Base-by-base conservation (phyloP, 2,329 filamentous ascomycete genomes). In the Ceratocystis ficicola region DNA sequence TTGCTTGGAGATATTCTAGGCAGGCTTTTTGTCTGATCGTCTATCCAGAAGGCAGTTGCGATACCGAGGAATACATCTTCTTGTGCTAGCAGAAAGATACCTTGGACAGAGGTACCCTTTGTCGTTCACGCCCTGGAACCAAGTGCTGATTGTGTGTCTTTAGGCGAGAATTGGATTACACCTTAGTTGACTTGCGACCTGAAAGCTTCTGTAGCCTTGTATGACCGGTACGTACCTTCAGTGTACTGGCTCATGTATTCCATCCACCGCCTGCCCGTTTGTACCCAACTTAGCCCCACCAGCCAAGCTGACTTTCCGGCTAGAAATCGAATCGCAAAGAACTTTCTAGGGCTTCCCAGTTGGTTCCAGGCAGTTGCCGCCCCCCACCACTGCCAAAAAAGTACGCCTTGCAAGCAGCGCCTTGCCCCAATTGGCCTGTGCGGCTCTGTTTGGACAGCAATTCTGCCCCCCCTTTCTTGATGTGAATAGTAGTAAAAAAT, bases 301-400 rank as follows among this genome's bases (percentile, higher is more conserved):
- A 59, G 41, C 44, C 28, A 62, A 30, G 17, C 44, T 32, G 44
- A 46, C 36, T 50, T 66, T 64, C 44, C 55, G 63, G 32, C 44
- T 52, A 30, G 36, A 61, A 67, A 67, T 67, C 62, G 65, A 67
- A 67, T 67, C 62, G 52, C 22, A 50, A 20, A 67, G 65, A 67
- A 67, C n/a, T 52, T 67, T 67, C 65, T 62, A 67, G 65, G 52
- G 2, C 41, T 44, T 67, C 65, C 57, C 10, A 36, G 48, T 20
- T 50, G 22, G 32, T 59, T 65, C 22, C 44, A 28, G 41, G 30
- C 36, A 50, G 57, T 12, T 61, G n/a, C 64, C 41, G 20, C n/a
- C 44, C 44, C 44, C 46, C 46, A n/a, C 48, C 5, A 10, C 48
- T 15, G 22, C 48, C 48, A 28, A 52, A 20, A 12, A 28, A 25